These are phyloP conservation scores for Gyrodon lividus DNA, from an alignment of 768 basidiomycete genomes.

Conservation along the genomic window DNA sequence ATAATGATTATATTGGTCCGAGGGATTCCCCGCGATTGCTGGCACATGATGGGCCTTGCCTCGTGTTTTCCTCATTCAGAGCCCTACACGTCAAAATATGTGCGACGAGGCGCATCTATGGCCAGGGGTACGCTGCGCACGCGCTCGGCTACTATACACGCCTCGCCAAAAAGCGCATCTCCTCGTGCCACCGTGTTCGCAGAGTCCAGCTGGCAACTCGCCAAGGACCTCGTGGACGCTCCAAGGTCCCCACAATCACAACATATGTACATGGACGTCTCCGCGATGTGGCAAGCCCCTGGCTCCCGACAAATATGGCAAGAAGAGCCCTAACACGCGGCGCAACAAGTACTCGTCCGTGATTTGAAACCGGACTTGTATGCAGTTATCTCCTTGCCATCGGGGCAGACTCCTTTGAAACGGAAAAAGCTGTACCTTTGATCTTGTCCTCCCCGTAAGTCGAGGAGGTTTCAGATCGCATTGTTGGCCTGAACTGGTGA, in stretches of 20 bases:
- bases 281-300: not conserved
- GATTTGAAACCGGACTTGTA: not conserved
- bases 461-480: not conserved
- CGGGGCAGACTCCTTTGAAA: not conserved
- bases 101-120: conserved; percentile 4
- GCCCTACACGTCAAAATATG: conserved; percentile 4
- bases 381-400: not conserved
- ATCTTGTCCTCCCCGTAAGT: not conserved
- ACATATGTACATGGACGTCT: too few species aligned
- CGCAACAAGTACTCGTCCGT: not conserved
- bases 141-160: not conserved
- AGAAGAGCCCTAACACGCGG: not conserved
- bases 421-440: not conserved
- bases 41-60: conserved; percentile 17
- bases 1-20: conserved; percentile 3
- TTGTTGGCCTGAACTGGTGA: not conserved
- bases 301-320: not conserved
- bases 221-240: too few species aligned
- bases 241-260: too few species aligned
- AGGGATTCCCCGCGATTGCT: too few species aligned
- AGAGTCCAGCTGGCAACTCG: not conserved
- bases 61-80: conserved; percentile 13
- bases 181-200: conserved; percentile 6
- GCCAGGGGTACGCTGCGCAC: not conserved
- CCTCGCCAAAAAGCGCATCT: not conserved